A percentile compares a stretch with the other conserved stretches of the same genome.
Conservation (phyloP, 2,329 filamentous ascomycete species). For the Hymenoscyphus occultus region DNA sequence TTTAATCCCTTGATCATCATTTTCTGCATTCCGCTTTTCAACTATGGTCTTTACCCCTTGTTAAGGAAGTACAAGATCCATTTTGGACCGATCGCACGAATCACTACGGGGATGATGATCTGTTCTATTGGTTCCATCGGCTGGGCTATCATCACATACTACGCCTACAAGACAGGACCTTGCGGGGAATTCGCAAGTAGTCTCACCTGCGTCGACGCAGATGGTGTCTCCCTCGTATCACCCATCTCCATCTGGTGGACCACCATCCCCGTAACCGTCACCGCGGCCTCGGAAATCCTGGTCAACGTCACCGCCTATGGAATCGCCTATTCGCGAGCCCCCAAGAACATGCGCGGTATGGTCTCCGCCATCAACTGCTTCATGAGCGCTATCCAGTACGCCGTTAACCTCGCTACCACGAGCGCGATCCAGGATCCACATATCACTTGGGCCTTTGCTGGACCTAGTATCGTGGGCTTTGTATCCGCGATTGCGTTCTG, state of each 20-base stretch:
- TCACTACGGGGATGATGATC: conserved; percentile 66
- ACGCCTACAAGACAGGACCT: conserved; percentile 59
- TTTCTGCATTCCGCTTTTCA: conserved; percentile 68
- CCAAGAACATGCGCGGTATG: conserved; percentile 50
- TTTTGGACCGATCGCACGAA: conserved; percentile 73
- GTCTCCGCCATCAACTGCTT: conserved; percentile 50
- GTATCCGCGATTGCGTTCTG: conserved; percentile 46
- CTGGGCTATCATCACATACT: conserved; percentile 56
- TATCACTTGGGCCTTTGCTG: conserved; percentile 50
- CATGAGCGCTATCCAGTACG: conserved; percentile 46
- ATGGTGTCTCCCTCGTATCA: conserved; percentile 27
- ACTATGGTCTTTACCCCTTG: conserved; percentile 64
- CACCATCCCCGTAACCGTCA: conserved; percentile 49
- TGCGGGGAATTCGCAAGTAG: conserved; percentile 48
- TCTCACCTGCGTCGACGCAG: conserved; percentile 24
- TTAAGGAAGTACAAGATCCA: conserved; percentile 60
- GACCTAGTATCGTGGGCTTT: conserved; percentile 45
- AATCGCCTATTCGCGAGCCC: conserved; percentile 50
- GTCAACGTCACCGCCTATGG: conserved; percentile 51
- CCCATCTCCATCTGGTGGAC: conserved; percentile 55
- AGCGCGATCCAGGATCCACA: conserved; percentile 48
- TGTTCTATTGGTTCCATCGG: conserved; percentile 58
- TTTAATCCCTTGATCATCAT: conserved; percentile 73
- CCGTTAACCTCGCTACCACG: conserved; percentile 45
- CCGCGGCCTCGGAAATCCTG: conserved; percentile 52